phyloP scores from a whole-genome alignment of 805 yeast genomes.

The Hagleromyces aurorensis region DNA sequence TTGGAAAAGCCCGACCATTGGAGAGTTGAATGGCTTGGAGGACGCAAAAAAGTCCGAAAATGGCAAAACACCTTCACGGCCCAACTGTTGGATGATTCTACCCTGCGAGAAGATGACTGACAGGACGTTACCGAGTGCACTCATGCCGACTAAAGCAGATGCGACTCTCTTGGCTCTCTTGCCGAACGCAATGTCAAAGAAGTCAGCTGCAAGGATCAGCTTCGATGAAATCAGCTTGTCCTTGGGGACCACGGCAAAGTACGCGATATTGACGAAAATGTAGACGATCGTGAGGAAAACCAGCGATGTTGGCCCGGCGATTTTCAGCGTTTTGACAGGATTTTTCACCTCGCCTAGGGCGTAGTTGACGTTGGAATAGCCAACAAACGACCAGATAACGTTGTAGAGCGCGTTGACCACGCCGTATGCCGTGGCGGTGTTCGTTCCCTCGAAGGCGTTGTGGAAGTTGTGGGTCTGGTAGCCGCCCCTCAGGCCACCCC shows the following conservation, averaged over 20 bases:
- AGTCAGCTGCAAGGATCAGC: constrained; percentile 65
- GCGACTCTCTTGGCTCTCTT: constrained; percentile 61
- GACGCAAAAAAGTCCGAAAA: constrained; percentile 64
- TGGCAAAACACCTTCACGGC: constrained; percentile 76
- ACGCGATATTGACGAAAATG: constrained; percentile 70
- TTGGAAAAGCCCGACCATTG: constrained; percentile 62
- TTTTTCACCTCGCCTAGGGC: constrained; percentile 73
- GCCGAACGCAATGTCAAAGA: constrained; percentile 68
- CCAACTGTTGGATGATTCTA: constrained; percentile 70
- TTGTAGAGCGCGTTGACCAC: constrained; percentile 70
- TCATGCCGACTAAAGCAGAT: constrained; percentile 70
- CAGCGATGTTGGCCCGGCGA: constrained; percentile 72
- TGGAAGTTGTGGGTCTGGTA: constrained; percentile 52
- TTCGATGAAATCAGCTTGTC: constrained; percentile 54
- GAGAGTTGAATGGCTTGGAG: constrained; percentile 65
- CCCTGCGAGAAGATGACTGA: constrained; percentile 79
- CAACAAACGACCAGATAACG: constrained; percentile 79
- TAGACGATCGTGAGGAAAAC: constrained; percentile 54
- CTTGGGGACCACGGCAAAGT: constrained; percentile 73
- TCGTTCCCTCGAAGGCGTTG: constrained; percentile 48
- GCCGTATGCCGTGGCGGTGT: constrained; percentile 54
- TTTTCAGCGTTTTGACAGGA: constrained; percentile 58
- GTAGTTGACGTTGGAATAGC: constrained; percentile 76
- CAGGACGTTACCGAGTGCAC: constrained; percentile 76
- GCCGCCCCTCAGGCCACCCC: constrained; percentile 52